These are phyloP conservation scores for Hansenula anomala DNA, from an alignment of 1,139 yeast species.

Conservation along the genomic window DNA sequence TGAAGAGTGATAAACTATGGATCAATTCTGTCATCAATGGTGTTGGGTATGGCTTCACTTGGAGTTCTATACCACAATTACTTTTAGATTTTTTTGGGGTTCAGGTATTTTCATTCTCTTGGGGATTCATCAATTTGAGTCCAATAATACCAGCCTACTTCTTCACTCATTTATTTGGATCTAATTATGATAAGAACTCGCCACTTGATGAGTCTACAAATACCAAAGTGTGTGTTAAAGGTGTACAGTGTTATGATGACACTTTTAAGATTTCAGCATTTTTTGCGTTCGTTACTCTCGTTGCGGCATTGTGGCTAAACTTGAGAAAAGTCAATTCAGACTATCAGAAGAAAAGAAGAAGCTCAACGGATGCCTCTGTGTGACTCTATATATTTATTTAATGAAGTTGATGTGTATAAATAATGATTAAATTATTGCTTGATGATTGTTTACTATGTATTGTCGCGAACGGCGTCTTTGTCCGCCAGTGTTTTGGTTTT, in stretches of 20 bases:
- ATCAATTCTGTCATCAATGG: constrained; percentile 43
- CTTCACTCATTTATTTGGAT: constrained; percentile 48
- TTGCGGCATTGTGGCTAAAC: constrained; percentile 27
- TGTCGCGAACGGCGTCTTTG: no score
- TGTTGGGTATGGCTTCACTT: constrained; percentile 52
- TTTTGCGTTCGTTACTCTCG: constrained; percentile 26
- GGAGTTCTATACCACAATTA: constrained; percentile 54
- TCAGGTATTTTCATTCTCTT: constrained; percentile 47
- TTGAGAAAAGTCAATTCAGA: constrained; percentile 13
- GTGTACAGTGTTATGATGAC: constrained; percentile 39
- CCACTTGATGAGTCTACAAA: constrained; percentile 19
- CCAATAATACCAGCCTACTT: constrained; percentile 49
- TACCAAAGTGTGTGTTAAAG: constrained; percentile 30
- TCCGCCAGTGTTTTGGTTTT: no score
- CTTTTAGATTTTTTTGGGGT: constrained; percentile 56
- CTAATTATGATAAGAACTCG: constrained; percentile 43
- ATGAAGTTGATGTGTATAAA: no score
- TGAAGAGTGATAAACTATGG: constrained; percentile 30
- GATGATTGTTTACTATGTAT: no score
- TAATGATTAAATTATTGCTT: no score
- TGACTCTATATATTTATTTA: no score
- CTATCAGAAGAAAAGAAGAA: not conserved
- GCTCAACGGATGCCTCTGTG: not conserved
- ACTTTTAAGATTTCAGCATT: constrained; percentile 34
- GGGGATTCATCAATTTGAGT: constrained; percentile 54